Percentiles rank a stretch among this genome's conserved stretches.
Conservation (phyloP, 257 asterid species). For the Datura wrightii region DNA sequence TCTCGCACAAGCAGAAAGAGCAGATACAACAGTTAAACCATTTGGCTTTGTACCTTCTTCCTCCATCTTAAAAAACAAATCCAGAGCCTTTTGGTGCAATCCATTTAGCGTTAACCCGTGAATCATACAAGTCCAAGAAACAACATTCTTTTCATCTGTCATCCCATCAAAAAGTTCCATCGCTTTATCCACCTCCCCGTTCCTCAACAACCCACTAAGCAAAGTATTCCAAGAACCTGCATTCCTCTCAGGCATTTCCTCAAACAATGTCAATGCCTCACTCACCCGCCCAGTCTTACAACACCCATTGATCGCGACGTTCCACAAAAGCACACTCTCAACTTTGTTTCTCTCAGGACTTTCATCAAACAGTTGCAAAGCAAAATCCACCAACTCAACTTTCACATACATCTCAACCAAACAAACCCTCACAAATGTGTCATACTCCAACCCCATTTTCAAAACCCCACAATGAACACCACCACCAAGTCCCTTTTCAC, state of each 20-base stretch:
- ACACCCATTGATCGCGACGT: conserved; percentile 51
- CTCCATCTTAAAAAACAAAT: conserved; percentile 44
- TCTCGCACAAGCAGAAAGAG: conserved; percentile 48
- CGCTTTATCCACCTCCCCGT: conserved; percentile 44
- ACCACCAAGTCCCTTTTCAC: conserved; percentile 37
- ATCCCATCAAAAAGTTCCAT: conserved; percentile 45
- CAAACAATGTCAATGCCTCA: conserved; percentile 49
- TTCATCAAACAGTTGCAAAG: conserved; percentile 50
- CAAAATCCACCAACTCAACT: conserved; percentile 37
- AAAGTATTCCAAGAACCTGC: conserved; percentile 53
- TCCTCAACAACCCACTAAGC: conserved; percentile 51
- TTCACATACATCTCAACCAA: conserved; percentile 54
- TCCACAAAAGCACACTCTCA: conserved; percentile 54
- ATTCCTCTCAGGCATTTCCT: conserved; percentile 53
- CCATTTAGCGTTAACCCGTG: conserved; percentile 46
- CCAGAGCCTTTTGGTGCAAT: conserved; percentile 44
- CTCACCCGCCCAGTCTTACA: conserved; percentile 45
- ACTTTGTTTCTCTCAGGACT: conserved; percentile 49
- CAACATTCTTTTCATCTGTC: conserved; percentile 48
- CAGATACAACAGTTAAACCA: conserved; percentile 47
- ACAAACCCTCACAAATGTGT: conserved; percentile 51
- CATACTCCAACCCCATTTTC: conserved; percentile 52
- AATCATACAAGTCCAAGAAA: conserved; percentile 53
- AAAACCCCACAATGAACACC: conserved; percentile 39
- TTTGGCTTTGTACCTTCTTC: conserved; percentile 45